Percentiles rank a stretch among this genome's conserved stretches.
phyloP scores from a whole-genome alignment of 441 rosid genomes.

The Viola pubescens region DNA sequence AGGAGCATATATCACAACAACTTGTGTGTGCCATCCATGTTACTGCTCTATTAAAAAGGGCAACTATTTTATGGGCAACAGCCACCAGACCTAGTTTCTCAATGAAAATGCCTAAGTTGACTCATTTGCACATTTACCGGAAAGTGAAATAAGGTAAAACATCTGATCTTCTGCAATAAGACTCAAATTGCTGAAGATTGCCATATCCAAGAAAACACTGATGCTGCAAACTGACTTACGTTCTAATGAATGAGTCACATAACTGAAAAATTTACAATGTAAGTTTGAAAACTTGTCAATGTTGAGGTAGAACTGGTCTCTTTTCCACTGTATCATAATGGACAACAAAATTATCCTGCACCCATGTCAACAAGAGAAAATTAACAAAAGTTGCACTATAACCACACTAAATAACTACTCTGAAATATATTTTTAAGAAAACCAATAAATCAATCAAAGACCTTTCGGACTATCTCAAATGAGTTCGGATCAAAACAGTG shows the following conservation, averaged over 20 bases:
- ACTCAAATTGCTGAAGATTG: conserved; percentile 16
- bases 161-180: background rate
- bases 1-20: too few relatives aligned
- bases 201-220: conserved; percentile 28
- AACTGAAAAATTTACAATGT: conserved; percentile 42
- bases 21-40: too few relatives aligned
- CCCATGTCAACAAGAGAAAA: background rate
- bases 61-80: background rate
- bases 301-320: conserved; percentile 72
- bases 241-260: conserved; percentile 36
- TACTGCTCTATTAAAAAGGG: too few relatives aligned
- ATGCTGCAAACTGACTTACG: conserved; percentile 34
- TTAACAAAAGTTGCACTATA: conserved; percentile 1
- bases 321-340: conserved; percentile 79
- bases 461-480: conserved; percentile 74
- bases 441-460: conserved; percentile 14
- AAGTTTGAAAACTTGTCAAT: conserved; percentile 28
- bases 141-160: background rate
- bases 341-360: conserved; percentile 86
- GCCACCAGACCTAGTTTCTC: background rate
- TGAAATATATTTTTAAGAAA: background rate
- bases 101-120: background rate
- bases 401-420: background rate
- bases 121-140: background rate
- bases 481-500: conserved; percentile 76